These are phyloP conservation scores for Diplodia intermedia DNA, from an alignment of 2,329 filamentous ascomycete genomes.

Conservation along the genomic window DNA sequence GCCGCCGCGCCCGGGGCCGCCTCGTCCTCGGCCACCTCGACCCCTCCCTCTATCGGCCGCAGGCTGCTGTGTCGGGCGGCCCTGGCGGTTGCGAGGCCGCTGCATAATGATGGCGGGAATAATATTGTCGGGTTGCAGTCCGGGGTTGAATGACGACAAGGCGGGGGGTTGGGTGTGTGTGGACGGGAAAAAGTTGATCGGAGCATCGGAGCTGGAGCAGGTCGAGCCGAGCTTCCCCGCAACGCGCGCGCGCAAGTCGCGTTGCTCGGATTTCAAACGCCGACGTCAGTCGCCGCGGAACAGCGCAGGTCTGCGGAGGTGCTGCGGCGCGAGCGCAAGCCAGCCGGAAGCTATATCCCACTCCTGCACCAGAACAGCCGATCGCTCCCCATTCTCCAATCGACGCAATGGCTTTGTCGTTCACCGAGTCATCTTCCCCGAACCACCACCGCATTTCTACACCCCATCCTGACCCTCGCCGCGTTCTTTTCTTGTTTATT, in stretches of 20 bases:
- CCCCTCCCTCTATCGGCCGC: conserved; percentile 25
- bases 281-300: conserved; percentile 26
- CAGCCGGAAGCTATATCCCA: conserved; percentile 32
- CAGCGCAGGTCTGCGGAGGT: not conserved
- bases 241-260: not conserved
- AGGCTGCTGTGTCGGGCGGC: conserved; percentile 9
- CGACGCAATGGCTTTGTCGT: conserved; percentile 28
- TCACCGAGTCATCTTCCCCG: conserved; percentile 2
- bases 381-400: conserved; percentile 28
- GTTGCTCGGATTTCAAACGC: conserved; percentile 28
- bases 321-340: not conserved
- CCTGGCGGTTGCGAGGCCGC: conserved; percentile 29
- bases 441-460: conserved; percentile 18
- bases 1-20: conserved; percentile 6
- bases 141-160: not conserved
- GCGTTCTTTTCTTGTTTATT: not conserved
- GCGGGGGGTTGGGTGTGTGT: conserved; percentile 7
- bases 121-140: not conserved
- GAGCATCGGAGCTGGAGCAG: not conserved
- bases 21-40: conserved; percentile 21
- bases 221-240: conserved; percentile 32
- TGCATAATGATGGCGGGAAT: conserved; percentile 13
- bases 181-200: conserved; percentile 14
- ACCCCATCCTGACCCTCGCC: conserved; percentile 6
- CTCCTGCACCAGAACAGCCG: conserved; percentile 25